Evolutionary conservation across 495 filamentous ascomycete species (phyloP), one percentile per base, ranked within the genome.

Genomic region (Astrothelium subdiscretum): DNA sequence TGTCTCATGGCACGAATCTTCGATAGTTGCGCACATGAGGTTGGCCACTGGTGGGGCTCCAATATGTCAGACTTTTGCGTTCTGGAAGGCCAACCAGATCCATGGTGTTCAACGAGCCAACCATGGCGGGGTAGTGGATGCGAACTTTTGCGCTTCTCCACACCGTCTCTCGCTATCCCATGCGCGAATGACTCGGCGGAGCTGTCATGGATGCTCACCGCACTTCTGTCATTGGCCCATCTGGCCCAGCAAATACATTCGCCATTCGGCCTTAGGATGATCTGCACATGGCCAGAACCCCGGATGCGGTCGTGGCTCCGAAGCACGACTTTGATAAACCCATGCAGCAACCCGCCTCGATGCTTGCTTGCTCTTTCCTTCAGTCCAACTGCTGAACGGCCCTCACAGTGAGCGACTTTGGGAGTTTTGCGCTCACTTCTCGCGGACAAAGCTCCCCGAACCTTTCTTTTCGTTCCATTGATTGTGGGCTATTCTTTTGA

Each of bases 341-440:
- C 48, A 8, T 29, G 48, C 43, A 5, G n/a, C 43, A n/a, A 48
- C 12, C 12, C 20, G 43, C 5, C 43, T 22, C 43, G 43, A n/a
- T 18, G 43, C 12, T 5, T 48, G 43, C 13, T 20, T 20, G 12
- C n/a, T 48, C 43, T 20, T 48, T 15, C n/a, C 43, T 18, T 48
- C 43, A 48, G 11, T 22, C 20, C 5, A 5, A 15, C 12, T 48
- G 5, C 12, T 48, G 5, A 12, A 27, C 3, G 11, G 20, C 13
- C 48, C 12, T 29, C 43, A 26, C 8, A 54, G 69, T 66, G 68
- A 72, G 71, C 73, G 73, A 75, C 73, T 75, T 75, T 65, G 54
- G 69, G 71, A 72, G 71, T 72, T 75, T 75, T 75, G 73, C 73
- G 73, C 67, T 75, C 67, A 61, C 66, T 60, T 59, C 62, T 27